Percentiles rank a stretch among this genome's conserved stretches.
Conservation (phyloP, 139 green algal species). For the Penium margaritaceum region DNA sequence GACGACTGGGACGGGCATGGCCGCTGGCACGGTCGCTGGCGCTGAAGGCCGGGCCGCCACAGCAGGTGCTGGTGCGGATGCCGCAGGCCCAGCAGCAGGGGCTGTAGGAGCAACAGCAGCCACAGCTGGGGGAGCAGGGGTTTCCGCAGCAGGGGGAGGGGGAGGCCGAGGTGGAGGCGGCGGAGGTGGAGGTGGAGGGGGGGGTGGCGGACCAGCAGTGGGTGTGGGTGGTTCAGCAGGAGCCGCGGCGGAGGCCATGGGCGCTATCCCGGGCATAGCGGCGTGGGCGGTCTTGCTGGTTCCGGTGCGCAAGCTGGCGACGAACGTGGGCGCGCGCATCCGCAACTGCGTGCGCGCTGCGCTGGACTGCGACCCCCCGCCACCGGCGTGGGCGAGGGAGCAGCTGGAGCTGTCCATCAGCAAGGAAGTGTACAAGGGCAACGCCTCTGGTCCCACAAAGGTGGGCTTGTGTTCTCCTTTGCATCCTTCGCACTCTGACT, state of each 20-base stretch:
- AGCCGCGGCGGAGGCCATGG: no score
- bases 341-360: slow-evolving; percentile 37
- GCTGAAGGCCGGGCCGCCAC: no score
- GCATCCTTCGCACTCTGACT: no score
- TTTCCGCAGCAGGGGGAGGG: not conserved
- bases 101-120: no score
- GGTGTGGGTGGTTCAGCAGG: not conserved
- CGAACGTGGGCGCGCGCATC: slow-evolving; percentile 42
- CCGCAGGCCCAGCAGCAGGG: no score
- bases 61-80: no score
- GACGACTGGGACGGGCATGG: no score
- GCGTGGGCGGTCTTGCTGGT: not conserved
- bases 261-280: no score
- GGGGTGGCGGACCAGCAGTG: not conserved
- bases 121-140: not conserved
- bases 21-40: no score
- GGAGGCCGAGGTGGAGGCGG: no score
- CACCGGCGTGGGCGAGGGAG: slow-evolving; percentile 14
- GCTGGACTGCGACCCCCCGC: slow-evolving; percentile 7
- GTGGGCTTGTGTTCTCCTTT: no score
- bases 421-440: slow-evolving; percentile 40
- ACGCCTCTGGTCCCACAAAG: slow-evolving; percentile 41
- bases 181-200: no score
- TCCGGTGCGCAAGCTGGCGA: slow-evolving; percentile 24
- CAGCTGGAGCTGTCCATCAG: slow-evolving; percentile 42